A percentile compares a stretch with the other conserved stretches of the same genome.
These are phyloP conservation scores for Chaetomium sp. DNA, from an alignment of 2,329 filamentous ascomycete species.

Conservation along the genomic window DNA sequence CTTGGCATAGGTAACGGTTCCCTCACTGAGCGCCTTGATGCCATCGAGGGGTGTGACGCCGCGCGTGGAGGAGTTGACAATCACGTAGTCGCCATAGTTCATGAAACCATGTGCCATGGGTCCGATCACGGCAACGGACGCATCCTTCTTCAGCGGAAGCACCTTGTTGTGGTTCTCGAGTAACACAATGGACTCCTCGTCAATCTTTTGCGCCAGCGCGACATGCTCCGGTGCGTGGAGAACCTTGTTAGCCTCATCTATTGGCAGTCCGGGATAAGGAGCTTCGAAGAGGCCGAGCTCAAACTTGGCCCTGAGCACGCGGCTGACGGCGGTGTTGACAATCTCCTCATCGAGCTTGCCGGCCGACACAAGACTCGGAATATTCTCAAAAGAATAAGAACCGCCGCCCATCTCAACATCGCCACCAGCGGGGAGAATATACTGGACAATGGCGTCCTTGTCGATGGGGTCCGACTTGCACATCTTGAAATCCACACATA, in stretches of 20 bases:
- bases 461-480: constrained; percentile 56
- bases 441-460: constrained; percentile 53
- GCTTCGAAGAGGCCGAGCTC: constrained; percentile 64
- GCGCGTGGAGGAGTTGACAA: constrained; percentile 54
- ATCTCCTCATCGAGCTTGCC: constrained; percentile 53
- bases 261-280: constrained; percentile 54
- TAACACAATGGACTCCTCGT: constrained; percentile 56
- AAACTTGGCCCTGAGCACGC: constrained; percentile 63
- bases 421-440: constrained; percentile 57
- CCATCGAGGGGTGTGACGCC: constrained; percentile 66
- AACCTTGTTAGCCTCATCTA: constrained; percentile 47
- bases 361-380: constrained; percentile 56
- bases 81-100: constrained; percentile 72
- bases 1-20: constrained; percentile 58
- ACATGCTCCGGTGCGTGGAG: constrained; percentile 57
- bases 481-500: constrained; percentile 58
- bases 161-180: constrained; percentile 51
- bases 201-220: constrained; percentile 54
- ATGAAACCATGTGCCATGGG: constrained; percentile 67
- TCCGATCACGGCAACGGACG: constrained; percentile 66
- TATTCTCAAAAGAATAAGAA: constrained; percentile 61
- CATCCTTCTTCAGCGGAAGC: constrained; percentile 53
- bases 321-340: constrained; percentile 60
- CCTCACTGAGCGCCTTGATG: constrained; percentile 54
- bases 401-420: constrained; percentile 75